phyloP scores from a whole-genome alignment of 1,139 yeast genomes.

The Debaryomyces sp. region DNA sequence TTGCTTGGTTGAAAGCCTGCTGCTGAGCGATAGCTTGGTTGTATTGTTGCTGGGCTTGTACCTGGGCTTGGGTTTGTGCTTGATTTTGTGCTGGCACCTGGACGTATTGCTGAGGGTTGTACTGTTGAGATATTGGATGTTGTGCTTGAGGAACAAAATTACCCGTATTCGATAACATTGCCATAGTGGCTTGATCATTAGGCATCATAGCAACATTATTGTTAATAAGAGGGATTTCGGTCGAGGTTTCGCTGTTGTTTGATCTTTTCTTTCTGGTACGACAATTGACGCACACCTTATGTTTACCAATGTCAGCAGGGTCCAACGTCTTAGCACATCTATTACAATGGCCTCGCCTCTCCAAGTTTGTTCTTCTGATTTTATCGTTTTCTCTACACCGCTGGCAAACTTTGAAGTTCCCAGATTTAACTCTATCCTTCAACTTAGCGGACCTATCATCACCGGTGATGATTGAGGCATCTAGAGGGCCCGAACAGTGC shows the following conservation, averaged over 20 bases:
- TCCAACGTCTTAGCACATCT: constrained; percentile 57
- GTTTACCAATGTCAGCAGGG: constrained; percentile 49
- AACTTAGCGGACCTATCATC: constrained; percentile 20
- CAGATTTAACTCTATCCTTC: constrained; percentile 19
- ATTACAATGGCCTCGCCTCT: constrained; percentile 61
- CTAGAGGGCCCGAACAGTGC: constrained; percentile 66
- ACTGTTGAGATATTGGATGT: constrained; percentile 11
- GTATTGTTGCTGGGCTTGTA: constrained; percentile 13
- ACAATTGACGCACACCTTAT: constrained; percentile 58
- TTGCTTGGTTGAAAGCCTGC: constrained; percentile 29
- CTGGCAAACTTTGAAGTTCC: constrained; percentile 59
- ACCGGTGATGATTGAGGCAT: constrained; percentile 39
- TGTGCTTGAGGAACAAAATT: constrained; percentile 8
- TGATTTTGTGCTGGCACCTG: constrained; percentile 14
- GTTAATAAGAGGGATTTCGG: constrained; percentile 13
- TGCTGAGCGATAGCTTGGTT: constrained; percentile 14
- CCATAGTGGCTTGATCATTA: constrained; percentile 13
- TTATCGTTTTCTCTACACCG: constrained; percentile 66
- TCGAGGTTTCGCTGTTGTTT: constrained; percentile 13
- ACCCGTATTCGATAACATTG: constrained; percentile 11
- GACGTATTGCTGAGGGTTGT: constrained; percentile 7
- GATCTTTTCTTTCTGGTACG: constrained; percentile 54
- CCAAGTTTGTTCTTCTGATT: constrained; percentile 56
- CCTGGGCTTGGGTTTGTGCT: constrained; percentile 13
- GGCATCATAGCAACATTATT: constrained; percentile 11